Evolutionary conservation across 768 basidiomycete species (phyloP), one percentile per base, ranked within the genome.

Genomic region (Hericium erinaceus): DNA sequence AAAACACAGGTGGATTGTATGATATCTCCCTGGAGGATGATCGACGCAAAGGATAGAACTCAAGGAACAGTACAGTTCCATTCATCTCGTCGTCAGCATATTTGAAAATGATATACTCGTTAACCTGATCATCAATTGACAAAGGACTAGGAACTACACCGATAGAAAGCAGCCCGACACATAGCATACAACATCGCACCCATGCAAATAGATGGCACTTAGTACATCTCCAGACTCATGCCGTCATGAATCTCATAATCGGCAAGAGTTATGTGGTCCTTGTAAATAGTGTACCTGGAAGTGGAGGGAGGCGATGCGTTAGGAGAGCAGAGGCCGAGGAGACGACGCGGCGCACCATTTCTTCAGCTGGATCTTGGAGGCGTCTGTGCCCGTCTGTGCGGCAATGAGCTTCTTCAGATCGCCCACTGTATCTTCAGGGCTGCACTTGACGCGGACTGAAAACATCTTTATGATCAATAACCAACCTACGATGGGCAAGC

Each of bases 351-450:
- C 86, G 58, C 63, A 92, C 97, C 95, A 98, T 80, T 98, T 98
- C 86, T 97, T 98, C 54, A 99, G 75, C 67, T 85, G 81, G 58
- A 99, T 95, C 81, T 95, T 98, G 38, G 71, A 73, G 4, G 74
- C 66, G 66, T 92, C 83, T 15, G 95, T 97, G 55, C 97, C 97
- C 0, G 83, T 97, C 71, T 99, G 97, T 0, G 94, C 95, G 2
- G 88, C 95, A 64, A 99, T 98, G 59, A 99, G 85, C 71, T 88
- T 89, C 80, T 98, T 98, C 61, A 99, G 78, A 69, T 98, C 95
- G 44, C 95, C 95, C 39, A 99, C 92, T 1, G 97, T 98, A 69
- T 99, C 97, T 13, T 95, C 86, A 4, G 92, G 82, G 70, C 85
- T 87, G 75, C 95, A 97, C 73, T 98, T 97, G 67, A 98, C 92